Evolutionary conservation across 768 basidiomycete species (phyloP), one percentile per base, ranked within the genome.

Genomic region (Pleurotus eryngii): DNA sequence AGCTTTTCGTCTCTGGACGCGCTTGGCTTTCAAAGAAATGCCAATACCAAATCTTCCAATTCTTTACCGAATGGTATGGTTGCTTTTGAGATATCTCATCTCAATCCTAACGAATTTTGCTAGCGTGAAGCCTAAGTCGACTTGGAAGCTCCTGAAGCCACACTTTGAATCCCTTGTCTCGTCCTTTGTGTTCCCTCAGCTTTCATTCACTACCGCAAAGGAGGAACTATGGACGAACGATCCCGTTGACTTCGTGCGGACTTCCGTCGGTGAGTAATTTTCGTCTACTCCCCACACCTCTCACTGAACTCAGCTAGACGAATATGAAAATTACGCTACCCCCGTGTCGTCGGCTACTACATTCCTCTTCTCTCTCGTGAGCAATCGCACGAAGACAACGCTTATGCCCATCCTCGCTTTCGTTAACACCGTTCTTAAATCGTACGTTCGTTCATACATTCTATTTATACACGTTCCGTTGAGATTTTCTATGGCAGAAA

Each of bases 41-140:
- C 67, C 87, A 90, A 67, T 90, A 89, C 67, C 86, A 90, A 55
- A 84, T 94, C 45, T 86, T 95, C 70, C 79, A 81, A 53, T 95
- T 93, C 76, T 86, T 95, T 65, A 89, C 86, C 5, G 90, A 93
- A 67, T 95, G 94, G 93, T 92, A 63, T 11, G 83, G 68, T 26
- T 47, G 30, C 30, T 35, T 35, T 8, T 35, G 30, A 35, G 30
- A 35, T 3, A 11, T 11, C 11, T 4, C 30, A 2, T 11, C 30
- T 35, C 30, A 35, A 35, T 9, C 30, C 30, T 35, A 3, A 35
- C 30, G 30, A 9, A 4, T 11, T 9, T 30, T 49, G 56, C 5
- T 51, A 95, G 93, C 63, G 84, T 96, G 63, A 95, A 95, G 73
- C 94, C 94, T 12, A 93, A 92, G 66, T 82, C 90, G n/a, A 96